These are phyloP conservation scores for Aspergillus bombycis DNA, from an alignment of 2,329 filamentous ascomycete genomes.

Conservation along the genomic window DNA sequence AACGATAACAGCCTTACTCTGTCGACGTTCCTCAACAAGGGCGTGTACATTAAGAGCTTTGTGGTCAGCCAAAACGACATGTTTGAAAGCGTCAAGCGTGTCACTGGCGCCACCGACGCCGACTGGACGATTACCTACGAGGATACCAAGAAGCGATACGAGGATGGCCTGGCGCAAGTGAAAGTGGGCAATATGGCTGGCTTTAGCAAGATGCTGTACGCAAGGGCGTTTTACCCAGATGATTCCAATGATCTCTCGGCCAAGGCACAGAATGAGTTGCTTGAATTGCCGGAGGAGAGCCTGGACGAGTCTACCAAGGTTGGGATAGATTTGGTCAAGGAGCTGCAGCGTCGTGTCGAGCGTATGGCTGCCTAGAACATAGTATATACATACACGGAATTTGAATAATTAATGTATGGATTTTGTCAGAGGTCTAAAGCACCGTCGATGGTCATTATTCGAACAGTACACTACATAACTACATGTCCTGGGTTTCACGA, in stretches of 20 bases:
- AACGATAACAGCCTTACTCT: slow-evolving; percentile 44
- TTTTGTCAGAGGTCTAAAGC: no score
- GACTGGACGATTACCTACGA: slow-evolving; percentile 65
- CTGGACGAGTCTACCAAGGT: slow-evolving; percentile 59
- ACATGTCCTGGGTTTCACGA: no score
- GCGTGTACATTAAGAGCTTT: slow-evolving; percentile 61
- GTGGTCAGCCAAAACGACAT: slow-evolving; percentile 65
- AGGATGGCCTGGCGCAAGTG: slow-evolving; percentile 51
- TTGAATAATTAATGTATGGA: not conserved
- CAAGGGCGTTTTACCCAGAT: slow-evolving; percentile 55
- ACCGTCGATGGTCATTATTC: no score
- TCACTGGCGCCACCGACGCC: slow-evolving; percentile 58
- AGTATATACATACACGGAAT: slow-evolving; percentile 1
- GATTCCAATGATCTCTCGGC: slow-evolving; percentile 47
- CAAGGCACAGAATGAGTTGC: slow-evolving; percentile 53
- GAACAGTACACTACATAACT: no score
- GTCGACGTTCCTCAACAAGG: slow-evolving; percentile 51
- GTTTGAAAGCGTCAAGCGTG: slow-evolving; percentile 62
- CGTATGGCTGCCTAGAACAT: slow-evolving; percentile 30
- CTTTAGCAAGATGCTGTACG: slow-evolving; percentile 58
- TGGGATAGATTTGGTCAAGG: slow-evolving; percentile 51
- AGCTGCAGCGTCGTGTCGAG: slow-evolving; percentile 28
- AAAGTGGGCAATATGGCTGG: slow-evolving; percentile 48
- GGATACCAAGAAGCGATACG: slow-evolving; percentile 51
- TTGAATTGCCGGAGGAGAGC: slow-evolving; percentile 63